These are phyloP conservation scores for Jaltomata sinuosa DNA, from an alignment of 257 asterid species.

Conservation along the genomic window DNA sequence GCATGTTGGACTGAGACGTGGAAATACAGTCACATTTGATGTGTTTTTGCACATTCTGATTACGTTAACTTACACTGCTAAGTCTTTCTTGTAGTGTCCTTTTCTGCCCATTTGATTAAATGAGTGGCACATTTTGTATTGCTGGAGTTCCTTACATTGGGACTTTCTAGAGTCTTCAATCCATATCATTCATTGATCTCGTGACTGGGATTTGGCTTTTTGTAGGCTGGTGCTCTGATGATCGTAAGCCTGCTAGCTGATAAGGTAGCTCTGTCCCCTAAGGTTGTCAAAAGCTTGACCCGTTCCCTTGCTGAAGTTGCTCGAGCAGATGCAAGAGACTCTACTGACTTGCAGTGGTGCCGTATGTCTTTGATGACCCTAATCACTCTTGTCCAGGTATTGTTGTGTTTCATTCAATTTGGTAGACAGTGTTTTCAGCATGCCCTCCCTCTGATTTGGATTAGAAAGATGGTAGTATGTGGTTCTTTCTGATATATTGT, in stretches of 20 bases:
- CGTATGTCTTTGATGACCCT: slow-evolving; percentile 72
- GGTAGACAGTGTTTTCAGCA: neutral
- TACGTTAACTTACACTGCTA: neutral
- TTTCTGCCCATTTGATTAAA: neutral
- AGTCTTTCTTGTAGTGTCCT: neutral
- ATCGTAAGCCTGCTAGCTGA: slow-evolving; percentile 73
- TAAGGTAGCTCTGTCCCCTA: slow-evolving; percentile 54
- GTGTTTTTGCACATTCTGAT: neutral
- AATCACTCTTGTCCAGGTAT: slow-evolving; percentile 83
- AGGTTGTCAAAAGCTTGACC: slow-evolving; percentile 53
- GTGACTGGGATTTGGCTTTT: neutral
- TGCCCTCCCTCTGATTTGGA: neutral
- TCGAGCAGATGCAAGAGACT: slow-evolving; percentile 44
- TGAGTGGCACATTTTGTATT: neutral
- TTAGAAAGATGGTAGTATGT: neutral
- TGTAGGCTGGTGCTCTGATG: slow-evolving; percentile 86
- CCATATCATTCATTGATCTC: neutral
- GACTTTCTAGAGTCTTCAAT: neutral
- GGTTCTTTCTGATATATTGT: slow-evolving; percentile 3
- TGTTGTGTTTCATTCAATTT: neutral
- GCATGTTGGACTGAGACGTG: neutral
- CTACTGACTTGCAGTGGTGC: slow-evolving; percentile 54
- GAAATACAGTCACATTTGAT: neutral
- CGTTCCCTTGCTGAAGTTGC: slow-evolving; percentile 55
- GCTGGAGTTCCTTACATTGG: neutral